Evolutionary conservation across 352 stramenopile species (phyloP), one percentile per base, ranked within the genome.

Genomic region (Globisporangium paddicum): DNA sequence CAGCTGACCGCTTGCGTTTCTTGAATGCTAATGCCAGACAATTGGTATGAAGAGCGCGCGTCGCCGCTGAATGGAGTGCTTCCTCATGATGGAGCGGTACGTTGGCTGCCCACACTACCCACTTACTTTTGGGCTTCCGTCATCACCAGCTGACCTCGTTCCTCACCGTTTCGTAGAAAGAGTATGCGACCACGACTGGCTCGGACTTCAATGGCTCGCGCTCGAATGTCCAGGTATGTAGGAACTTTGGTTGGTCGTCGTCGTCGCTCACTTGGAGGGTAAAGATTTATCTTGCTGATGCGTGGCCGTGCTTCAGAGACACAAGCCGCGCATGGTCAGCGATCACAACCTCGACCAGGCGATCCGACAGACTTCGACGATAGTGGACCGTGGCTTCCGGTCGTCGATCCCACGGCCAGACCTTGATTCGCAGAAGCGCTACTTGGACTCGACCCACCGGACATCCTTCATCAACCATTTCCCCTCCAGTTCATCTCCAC

Each of bases 21-120:
- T 32, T 54, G 37, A 40, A 30, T 37, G n/a, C 21, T 30, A n/a
- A n/a, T 2, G n/a, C 16, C 30, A 94, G 84, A 89, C 55, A 94
- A 94, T 53, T 94, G 84, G 84, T 91, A 79, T 54, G 84, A 94
- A 71, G 84, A 94, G 57, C 80, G 84, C 18, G 62, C 69, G 2
- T 44, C 66, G 46, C 72, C 80, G 19, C 59, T 94, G 11, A 87
- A 86, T 26, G 78, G 84, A 14, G 78, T 92, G 0, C 67, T 94
- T 11, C 84, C 84, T 32, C 47, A 66, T 18, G 79, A 93, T 58
- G 70, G 70, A 60, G 45, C 68, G 73, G 83, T 91, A 65, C 34
- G 72, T 35, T 18, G 32, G 14, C 9, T 40, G 3, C 7, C 10
- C 16, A 46, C 16, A 5, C 10, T 26, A 26, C 18, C 13, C n/a